A percentile compares a stretch with the other conserved stretches of the same genome.
Conservation (phyloP, 139 green algal species). For the Ettlia oleoabundans region DNA sequence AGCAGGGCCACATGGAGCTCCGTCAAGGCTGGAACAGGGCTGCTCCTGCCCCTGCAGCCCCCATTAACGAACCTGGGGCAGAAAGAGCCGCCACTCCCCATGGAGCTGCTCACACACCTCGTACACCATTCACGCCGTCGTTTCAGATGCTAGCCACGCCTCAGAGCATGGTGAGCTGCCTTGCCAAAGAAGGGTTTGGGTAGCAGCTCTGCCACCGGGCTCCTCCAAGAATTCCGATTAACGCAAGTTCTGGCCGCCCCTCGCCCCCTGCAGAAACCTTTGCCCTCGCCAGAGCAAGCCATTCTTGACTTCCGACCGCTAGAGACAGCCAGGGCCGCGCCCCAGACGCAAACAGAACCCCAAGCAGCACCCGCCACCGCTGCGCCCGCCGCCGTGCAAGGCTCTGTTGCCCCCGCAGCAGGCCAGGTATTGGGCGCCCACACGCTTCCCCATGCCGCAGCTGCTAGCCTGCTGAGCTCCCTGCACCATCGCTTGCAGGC, state of each 20-base stretch:
- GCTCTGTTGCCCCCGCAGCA: not conserved
- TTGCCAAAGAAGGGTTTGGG: not conserved
- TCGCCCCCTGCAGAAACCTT: not conserved
- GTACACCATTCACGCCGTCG: not conserved
- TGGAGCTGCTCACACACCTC: not conserved
- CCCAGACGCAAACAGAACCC: not conserved
- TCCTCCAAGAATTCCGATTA: too few species aligned
- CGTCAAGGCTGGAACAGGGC: too few species aligned
- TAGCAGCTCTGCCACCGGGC: not conserved
- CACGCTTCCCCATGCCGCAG: not conserved
- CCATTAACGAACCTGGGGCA: not conserved
- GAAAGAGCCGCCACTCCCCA: not conserved
- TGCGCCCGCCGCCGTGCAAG: constrained; percentile 1
- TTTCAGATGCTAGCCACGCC: not conserved
- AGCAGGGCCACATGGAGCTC: too few species aligned
- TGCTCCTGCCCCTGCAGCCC: not conserved
- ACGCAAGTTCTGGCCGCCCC: not conserved
- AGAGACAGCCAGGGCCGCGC: too few species aligned
- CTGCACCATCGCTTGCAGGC: not conserved
- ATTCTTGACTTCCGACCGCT: not conserved
- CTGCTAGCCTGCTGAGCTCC: not conserved
- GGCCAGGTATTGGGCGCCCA: not conserved
- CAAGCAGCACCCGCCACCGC: not conserved
- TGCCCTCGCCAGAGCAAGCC: constrained; percentile 11
- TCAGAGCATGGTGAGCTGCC: not conserved